A percentile compares a stretch with the other conserved stretches of the same genome.
phyloP scores from a whole-genome alignment of 768 basidiomycete genomes.

The Naganishia kalamii region DNA sequence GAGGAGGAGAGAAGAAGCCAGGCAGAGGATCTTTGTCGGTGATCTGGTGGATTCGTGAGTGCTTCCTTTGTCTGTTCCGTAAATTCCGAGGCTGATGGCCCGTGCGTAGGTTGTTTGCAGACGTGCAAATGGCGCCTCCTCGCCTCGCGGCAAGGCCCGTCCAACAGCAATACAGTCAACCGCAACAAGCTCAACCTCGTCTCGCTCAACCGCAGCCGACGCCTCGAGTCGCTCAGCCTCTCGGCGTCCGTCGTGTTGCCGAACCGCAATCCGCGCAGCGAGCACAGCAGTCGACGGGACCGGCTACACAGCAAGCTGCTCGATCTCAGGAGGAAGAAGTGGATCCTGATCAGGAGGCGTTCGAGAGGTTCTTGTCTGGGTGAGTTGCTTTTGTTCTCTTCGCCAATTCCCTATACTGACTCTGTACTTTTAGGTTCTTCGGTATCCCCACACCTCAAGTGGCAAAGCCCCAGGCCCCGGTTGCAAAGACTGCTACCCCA shows the following conservation, averaged over 20 bases:
- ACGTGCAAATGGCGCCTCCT: background rate
- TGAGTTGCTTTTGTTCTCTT: background rate
- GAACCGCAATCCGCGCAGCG: background rate
- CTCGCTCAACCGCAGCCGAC: background rate
- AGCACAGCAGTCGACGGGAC: background rate
- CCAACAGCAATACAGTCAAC: background rate
- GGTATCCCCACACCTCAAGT: background rate
- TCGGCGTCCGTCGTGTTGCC: background rate
- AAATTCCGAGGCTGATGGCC: background rate
- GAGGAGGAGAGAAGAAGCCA: background rate
- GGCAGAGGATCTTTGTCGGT: constrained; percentile 11
- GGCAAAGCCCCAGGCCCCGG: background rate
- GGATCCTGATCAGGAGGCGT: background rate
- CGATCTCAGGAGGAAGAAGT: background rate
- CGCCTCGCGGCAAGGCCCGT: background rate
- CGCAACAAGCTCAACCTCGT: background rate
- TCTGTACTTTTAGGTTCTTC: constrained; percentile 1
- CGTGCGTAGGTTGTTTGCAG: background rate
- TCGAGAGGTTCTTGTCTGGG: background rate
- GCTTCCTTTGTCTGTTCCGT: too few species aligned
- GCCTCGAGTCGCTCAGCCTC: background rate
- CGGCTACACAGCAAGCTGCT: background rate
- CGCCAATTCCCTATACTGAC: too few species aligned
- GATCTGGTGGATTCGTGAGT: constrained; percentile 11
- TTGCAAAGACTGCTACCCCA: background rate